Evolutionary conservation across 2,329 filamentous ascomycete genomes (phyloP), one percentile per base, ranked within the genome.

Genomic region (Penicillium sp.): DNA sequence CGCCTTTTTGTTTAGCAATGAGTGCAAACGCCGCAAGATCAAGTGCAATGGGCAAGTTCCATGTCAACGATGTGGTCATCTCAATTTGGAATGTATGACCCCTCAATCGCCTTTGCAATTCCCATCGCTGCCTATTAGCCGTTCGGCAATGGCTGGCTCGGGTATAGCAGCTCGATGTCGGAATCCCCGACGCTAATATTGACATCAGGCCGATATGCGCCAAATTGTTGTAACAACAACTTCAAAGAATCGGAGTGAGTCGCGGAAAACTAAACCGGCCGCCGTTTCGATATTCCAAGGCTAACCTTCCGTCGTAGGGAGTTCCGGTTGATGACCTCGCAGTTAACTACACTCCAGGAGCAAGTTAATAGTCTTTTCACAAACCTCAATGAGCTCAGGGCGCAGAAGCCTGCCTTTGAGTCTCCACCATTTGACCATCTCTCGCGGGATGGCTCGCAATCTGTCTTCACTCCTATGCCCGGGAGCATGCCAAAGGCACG

Each of bases 241-340:
- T 93, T 97, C 84, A 95, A 94, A 77, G 93, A 97, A 72, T 93
- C 92, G 51, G 91, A 96, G 82, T 85, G 76, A 62, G 82, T 73
- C 22, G 6, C 17, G 2, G 17, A 37, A 47, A 13, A 10, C 13
- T 7, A 17, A 24, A 38, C 22, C 24, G 12, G 13, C n/a, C 6
- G 15, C 45, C 35, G n/a, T 40, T 38, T 19, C 5, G 13, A 15
- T 58, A 37, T 4, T 37, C 19, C 13, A 13, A 49, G 35, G 17
- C 59, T 65, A 47, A 67, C 38, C 28, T 38, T 59, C 38, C 19
- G 7, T 26, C 22, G 28, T 53, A 86, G 84, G 10, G 93, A 97
- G 75, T 97, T 93, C 82, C 91, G 88, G 72, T 85, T 88, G 40
- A 92, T 97, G 88, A 86, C 88, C 58, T 82, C 85, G 37, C 90